Percentiles rank a stretch among this genome's conserved stretches.
phyloP scores from a whole-genome alignment of 2,329 filamentous ascomycete species.

The Ceratocystis cubensis region DNA sequence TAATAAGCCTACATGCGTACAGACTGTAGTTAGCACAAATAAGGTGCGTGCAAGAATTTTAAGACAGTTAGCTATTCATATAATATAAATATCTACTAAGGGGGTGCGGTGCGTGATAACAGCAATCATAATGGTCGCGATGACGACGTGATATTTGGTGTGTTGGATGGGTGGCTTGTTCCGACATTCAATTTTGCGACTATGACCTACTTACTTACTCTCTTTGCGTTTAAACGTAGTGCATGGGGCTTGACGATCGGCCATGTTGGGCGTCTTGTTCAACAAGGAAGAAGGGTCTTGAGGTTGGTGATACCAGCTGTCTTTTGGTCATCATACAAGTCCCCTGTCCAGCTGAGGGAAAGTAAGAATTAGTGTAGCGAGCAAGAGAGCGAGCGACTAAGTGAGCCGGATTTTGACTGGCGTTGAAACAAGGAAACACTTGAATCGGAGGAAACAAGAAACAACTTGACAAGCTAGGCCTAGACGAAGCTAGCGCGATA shows the following conservation, averaged over 20 bases:
- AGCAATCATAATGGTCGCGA: too few species aligned
- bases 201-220: not conserved
- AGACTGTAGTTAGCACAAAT: too few species aligned
- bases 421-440: constrained; percentile 2
- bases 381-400: not conserved
- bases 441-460: not conserved
- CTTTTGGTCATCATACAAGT: not conserved
- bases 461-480: not conserved
- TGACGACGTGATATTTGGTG: too few species aligned
- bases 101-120: too few species aligned
- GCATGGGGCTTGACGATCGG: not conserved
- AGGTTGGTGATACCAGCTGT: not conserved
- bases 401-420: not conserved
- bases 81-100: too few species aligned
- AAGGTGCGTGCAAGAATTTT: too few species aligned
- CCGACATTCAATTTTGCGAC: too few species aligned
- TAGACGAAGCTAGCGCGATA: not conserved
- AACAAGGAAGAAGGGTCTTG: not conserved
- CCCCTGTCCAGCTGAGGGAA: not conserved
- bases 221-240: not conserved
- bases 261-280: not conserved
- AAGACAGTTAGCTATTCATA: too few species aligned
- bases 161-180: too few species aligned
- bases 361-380: not conserved
- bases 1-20: too few species aligned